phyloP scores from a whole-genome alignment of 345 rosid genomes.

The Eucalyptus lansdowneana region DNA sequence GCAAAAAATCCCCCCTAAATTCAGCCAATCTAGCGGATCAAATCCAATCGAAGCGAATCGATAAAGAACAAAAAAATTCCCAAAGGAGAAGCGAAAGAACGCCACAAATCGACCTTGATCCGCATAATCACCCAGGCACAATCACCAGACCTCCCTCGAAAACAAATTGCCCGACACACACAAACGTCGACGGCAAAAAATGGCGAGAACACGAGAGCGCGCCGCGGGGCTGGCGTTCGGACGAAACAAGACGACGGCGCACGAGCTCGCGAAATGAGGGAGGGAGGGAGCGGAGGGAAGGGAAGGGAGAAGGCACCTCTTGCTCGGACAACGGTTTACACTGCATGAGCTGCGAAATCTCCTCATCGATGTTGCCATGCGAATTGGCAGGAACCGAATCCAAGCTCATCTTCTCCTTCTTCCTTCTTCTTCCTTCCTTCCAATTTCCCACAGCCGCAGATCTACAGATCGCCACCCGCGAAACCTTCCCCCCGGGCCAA shows the following conservation, averaged over 20 bases:
- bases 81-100: not conserved
- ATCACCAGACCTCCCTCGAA: not conserved
- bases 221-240: not conserved
- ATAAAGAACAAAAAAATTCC: not conserved
- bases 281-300: not conserved
- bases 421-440: not conserved
- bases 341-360: constrained; percentile 88
- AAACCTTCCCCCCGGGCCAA: not conserved
- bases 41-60: not conserved
- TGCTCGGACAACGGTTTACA: constrained; percentile 82
- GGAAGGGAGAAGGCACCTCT: constrained; percentile 25
- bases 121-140: not conserved
- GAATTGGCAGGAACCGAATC: constrained; percentile 52
- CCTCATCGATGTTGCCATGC: constrained; percentile 57
- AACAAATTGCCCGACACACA: not conserved
- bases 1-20: not conserved
- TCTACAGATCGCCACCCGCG: not conserved
- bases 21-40: not conserved
- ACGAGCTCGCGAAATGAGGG: not conserved
- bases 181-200: not conserved
- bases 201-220: not conserved
- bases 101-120: not conserved
- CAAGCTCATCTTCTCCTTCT: constrained; percentile 37
- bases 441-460: not conserved
- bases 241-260: not conserved